Evolutionary conservation across 1,139 yeast species (phyloP).

Genomic region (Saccharomycopsis hybrid): DNA sequence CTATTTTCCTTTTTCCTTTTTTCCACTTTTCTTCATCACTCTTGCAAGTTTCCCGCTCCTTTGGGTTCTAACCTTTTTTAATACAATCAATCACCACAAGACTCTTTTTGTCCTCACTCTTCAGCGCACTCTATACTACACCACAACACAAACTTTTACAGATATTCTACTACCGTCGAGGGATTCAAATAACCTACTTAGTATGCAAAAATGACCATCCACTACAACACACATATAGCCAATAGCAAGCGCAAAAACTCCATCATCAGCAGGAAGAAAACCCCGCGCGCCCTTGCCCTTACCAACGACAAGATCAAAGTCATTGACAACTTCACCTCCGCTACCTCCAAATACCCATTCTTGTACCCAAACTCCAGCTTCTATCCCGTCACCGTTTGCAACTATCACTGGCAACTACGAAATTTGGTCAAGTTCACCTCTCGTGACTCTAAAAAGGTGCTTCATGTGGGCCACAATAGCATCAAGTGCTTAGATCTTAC

Average conservation of each 20-base stretch:
- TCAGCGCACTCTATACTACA: too few species aligned
- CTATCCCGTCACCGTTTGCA: constrained; percentile 25
- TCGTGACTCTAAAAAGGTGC: constrained; percentile 33
- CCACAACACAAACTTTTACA: too few species aligned
- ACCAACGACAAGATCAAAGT: not conserved
- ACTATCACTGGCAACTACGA: constrained; percentile 82
- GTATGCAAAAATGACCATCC: not conserved
- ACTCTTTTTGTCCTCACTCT: too few species aligned
- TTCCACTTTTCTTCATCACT: too few species aligned
- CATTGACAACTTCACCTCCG: constrained; percentile 5
- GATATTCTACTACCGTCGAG: too few species aligned
- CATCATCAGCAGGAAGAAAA: not conserved
- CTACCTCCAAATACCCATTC: constrained; percentile 8
- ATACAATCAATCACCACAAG: too few species aligned
- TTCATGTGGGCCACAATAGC: constrained; percentile 44
- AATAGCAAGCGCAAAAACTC: not conserved
- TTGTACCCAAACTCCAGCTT: not conserved
- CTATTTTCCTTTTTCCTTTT: too few species aligned
- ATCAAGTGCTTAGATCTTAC: constrained; percentile 40
- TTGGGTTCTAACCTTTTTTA: too few species aligned
- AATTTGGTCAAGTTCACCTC: constrained; percentile 57
- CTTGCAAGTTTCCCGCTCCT: too few species aligned
- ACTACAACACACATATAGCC: not conserved
- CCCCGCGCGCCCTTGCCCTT: not conserved
- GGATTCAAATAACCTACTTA: too few species aligned